These are phyloP conservation scores for Recurvomyces mirabilis DNA, from an alignment of 495 filamentous ascomycete species.

Conservation along the genomic window DNA sequence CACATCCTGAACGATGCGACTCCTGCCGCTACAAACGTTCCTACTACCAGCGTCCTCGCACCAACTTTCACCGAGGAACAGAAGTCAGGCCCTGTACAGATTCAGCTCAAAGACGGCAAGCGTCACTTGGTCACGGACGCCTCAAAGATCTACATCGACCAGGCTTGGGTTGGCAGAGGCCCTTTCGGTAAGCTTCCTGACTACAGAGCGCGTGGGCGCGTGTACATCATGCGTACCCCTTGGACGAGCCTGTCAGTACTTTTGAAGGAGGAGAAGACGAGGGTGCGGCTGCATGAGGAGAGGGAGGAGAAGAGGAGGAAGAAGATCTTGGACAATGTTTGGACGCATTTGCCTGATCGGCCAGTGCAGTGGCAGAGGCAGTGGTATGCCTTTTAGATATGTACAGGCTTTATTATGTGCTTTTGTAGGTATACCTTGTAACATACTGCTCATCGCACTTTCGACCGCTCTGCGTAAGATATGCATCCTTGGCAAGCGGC, in stretches of 20 bases:
- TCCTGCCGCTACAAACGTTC: neutral
- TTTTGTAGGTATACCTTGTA: neutral
- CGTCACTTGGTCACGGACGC: conserved; percentile 47
- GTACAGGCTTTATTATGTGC: neutral
- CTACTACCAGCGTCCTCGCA: neutral
- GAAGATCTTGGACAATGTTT: conserved; percentile 42
- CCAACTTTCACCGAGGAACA: neutral
- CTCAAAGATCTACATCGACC: conserved; percentile 67
- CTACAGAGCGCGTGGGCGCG: conserved; percentile 57
- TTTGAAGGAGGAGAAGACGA: conserved; percentile 85
- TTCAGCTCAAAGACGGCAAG: conserved; percentile 30
- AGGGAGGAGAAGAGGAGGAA: conserved; percentile 58
- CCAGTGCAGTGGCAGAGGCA: conserved; percentile 68
- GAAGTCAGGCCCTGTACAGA: conserved; percentile 10
- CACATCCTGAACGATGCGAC: neutral
- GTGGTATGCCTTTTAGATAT: conserved; percentile 45
- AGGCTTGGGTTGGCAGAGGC: conserved; percentile 85
- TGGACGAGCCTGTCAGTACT: conserved; percentile 63
- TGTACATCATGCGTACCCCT: conserved; percentile 51
- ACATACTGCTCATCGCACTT: neutral
- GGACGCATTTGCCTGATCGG: conserved; percentile 74
- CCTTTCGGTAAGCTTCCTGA: conserved; percentile 43
- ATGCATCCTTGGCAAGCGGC: neutral
- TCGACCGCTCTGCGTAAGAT: neutral
- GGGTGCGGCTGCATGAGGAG: conserved; percentile 67